Percentiles rank a stretch among this genome's conserved stretches.
Evolutionary conservation across 2,329 filamentous ascomycete genomes (phyloP).

Genomic region (Microsporum ferrugineum): DNA sequence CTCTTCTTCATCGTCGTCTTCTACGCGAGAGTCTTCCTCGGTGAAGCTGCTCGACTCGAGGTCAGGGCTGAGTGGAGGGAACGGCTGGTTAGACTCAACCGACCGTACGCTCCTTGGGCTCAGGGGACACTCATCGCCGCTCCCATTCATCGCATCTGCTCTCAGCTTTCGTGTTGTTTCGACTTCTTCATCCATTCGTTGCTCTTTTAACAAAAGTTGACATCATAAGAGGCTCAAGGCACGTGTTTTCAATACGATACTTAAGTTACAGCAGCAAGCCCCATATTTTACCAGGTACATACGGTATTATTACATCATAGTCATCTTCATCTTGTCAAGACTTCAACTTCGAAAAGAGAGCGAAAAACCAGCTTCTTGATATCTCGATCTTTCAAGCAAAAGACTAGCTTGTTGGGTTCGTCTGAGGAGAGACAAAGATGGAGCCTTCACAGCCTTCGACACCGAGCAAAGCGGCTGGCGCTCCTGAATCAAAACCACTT

Average conservation of each 20-base stretch:
- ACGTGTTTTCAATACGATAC: background rate
- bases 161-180: background rate
- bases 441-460: background rate
- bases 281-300: background rate
- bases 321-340: background rate
- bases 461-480: background rate
- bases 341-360: background rate
- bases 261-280: background rate
- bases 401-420: background rate
- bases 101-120: slow-evolving; percentile 2
- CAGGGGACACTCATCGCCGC: background rate
- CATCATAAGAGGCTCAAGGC: background rate
- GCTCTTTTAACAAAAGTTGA: background rate
- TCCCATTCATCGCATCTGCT: background rate
- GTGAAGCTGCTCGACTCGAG: background rate
- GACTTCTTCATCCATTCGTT: background rate
- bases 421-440: background rate
- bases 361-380: background rate
- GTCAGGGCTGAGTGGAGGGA: slow-evolving; percentile 11
- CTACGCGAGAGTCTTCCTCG: background rate
- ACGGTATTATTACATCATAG: background rate
- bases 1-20: slow-evolving; percentile 18
- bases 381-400: background rate
- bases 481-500: slow-evolving; percentile 24
- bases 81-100: slow-evolving; percentile 8